These are phyloP conservation scores for Lasiodiplodia theobromae DNA, from an alignment of 2,329 filamentous ascomycete species.

Conservation along the genomic window DNA sequence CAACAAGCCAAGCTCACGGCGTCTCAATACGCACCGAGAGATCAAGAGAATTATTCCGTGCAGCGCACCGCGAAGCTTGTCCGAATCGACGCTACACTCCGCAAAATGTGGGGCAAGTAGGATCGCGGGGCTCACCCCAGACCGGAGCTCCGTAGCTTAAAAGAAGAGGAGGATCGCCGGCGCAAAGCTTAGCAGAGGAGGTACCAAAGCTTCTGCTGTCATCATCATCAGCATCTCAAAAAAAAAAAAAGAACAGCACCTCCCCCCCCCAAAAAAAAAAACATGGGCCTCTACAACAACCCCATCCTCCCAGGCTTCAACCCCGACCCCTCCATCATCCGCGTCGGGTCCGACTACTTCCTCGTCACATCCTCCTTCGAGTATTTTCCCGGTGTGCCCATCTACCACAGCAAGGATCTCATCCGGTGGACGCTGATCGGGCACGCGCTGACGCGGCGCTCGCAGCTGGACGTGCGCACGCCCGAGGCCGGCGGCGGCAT, in stretches of 20 bases:
- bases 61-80: background rate
- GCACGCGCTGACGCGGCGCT: constrained; percentile 59
- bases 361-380: constrained; percentile 69
- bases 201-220: background rate
- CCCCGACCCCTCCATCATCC: constrained; percentile 65
- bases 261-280: too few relatives aligned
- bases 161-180: background rate
- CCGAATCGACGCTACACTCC: background rate
- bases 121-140: background rate
- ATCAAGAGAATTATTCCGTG: background rate
- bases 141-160: background rate
- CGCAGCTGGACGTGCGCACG: constrained; percentile 48
- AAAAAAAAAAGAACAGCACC: too few relatives aligned
- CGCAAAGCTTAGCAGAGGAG: background rate
- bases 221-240: too few relatives aligned
- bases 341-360: constrained; percentile 61
- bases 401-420: constrained; percentile 64
- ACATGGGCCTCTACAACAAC: constrained; percentile 41
- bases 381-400: constrained; percentile 66
- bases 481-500: constrained; percentile 60
- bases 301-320: constrained; percentile 68
- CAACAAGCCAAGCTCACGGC: background rate
- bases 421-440: constrained; percentile 62
- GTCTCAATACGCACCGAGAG: background rate
- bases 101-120: background rate